A percentile compares a stretch with the other conserved stretches of the same genome.
Conservation (phyloP, 78 protist species). For the Blattamonas nauphoetae region DNA sequence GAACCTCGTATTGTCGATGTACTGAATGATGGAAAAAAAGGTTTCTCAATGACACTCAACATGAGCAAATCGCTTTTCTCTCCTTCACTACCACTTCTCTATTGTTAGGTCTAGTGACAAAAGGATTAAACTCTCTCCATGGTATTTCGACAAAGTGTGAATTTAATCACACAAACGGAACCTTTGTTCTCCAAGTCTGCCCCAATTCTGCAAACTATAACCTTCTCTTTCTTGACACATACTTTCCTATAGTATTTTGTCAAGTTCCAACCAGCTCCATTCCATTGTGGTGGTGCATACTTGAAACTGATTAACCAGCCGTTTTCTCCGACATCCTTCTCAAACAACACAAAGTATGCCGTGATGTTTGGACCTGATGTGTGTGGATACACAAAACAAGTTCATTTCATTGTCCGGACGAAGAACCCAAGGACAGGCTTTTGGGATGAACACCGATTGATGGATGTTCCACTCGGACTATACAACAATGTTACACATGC, state of each 20-base stretch:
- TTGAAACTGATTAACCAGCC: neutral
- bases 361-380: conserved; percentile 36
- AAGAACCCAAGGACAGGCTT: conserved; percentile 2
- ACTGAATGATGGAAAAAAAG: neutral
- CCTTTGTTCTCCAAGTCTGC: neutral
- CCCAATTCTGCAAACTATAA: neutral
- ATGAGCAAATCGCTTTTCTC: too few species aligned
- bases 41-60: too few species aligned
- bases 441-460: conserved; percentile 13
- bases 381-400: neutral
- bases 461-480: neutral
- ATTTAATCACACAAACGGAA: neutral
- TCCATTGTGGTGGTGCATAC: conserved; percentile 21
- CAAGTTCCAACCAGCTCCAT: neutral
- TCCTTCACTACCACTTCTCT: neutral
- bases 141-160: neutral
- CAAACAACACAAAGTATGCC: neutral
- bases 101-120: neutral
- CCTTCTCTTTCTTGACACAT: neutral
- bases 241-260: neutral
- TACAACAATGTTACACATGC: conserved; percentile 18
- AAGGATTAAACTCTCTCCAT: neutral
- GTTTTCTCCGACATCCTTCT: neutral
- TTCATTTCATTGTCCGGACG: conserved; percentile 23
- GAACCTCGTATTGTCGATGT: neutral